Evolutionary conservation across 352 stramenopile genomes (phyloP), one percentile per base, ranked within the genome.

Genomic region (Elongisporangium undulatum): DNA sequence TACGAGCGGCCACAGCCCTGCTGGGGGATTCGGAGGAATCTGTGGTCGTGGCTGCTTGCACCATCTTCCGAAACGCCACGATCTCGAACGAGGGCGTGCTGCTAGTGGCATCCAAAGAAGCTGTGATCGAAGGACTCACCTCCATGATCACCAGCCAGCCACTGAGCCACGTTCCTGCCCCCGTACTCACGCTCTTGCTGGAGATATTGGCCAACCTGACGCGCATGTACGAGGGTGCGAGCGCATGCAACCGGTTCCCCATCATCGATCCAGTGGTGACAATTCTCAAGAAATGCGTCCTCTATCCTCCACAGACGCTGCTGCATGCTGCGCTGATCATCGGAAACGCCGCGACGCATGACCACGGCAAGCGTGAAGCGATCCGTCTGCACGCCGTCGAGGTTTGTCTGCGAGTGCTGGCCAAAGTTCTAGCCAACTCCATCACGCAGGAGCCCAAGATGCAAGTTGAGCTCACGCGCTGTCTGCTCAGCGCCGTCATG

Each of bases 401-500:
- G 23, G 56, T 84, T 41, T 85, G 72, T 15, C 72, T 91, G 19
- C 76, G 70, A 16, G 67, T 73, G 24, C 64, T 84, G 15, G 71
- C 70, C 13, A 84, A 82, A 51, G 67, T 88, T 10, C 71, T 91
- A 17, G 48, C 68, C 1, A 68, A 69, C 13, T 68, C 77, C 45
- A 65, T 90, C 34, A 63, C 68, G 10, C 82, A 71, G 21, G 66
- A 71, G 1, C 29, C 29, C 8, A 51, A 50, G 38, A 60, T 70
- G 29, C 62, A 79, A 2, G 53, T 69, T 16, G 79, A 93, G 50
- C 64, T 93, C 34, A 77, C 69, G 17, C 78, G 78, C 12, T 77
- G 75, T 16, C 54, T 90, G 7, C 66, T 84, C 13, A 61, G 74
- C 15, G 74, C 81, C 2, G 63, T 91, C 54, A 90, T 93, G 84